Evolutionary conservation across 306 rosid genomes (phyloP).

Genomic region (Fragaria ananassa): DNA sequence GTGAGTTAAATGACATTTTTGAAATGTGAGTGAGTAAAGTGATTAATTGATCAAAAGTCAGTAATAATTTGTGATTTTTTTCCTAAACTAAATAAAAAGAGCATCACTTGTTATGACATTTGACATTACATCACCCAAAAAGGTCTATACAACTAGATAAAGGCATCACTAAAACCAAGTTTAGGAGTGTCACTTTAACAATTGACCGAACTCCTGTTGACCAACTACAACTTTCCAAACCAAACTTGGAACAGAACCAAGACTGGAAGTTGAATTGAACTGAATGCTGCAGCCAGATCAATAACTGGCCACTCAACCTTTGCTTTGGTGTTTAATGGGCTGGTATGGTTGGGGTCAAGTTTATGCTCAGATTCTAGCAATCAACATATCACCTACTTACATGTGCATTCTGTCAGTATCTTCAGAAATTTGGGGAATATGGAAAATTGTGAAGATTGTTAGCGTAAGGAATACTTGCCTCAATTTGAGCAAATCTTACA

Average conservation of each 20-base stretch:
- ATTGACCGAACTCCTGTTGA: slow-evolving; percentile 7
- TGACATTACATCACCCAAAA: not conserved
- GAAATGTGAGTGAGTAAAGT: no score
- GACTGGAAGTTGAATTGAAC: not conserved
- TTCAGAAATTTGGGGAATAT: not conserved
- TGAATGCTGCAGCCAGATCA: not conserved
- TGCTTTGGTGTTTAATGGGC: not conserved
- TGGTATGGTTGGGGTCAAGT: not conserved
- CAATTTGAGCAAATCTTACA: not conserved
- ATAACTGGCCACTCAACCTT: not conserved
- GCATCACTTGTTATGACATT: not conserved
- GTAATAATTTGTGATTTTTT: no score
- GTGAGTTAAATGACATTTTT: no score
- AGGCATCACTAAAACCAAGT: not conserved
- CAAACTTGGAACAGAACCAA: not conserved
- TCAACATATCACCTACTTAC: not conserved
- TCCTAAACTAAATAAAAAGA: not conserved
- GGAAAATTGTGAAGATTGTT: not conserved
- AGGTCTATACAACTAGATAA: not conserved
- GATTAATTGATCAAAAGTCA: no score
- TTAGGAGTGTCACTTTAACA: slow-evolving; percentile 5
- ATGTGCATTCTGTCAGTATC: not conserved
- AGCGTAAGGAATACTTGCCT: not conserved
- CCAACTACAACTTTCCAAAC: slow-evolving; percentile 5
- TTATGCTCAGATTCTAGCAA: slow-evolving; percentile 7